Evolutionary conservation across 2,329 filamentous ascomycete species (phyloP), one percentile per base, ranked within the genome.

Genomic region (Pseudovirgaria hyperparasitica): DNA sequence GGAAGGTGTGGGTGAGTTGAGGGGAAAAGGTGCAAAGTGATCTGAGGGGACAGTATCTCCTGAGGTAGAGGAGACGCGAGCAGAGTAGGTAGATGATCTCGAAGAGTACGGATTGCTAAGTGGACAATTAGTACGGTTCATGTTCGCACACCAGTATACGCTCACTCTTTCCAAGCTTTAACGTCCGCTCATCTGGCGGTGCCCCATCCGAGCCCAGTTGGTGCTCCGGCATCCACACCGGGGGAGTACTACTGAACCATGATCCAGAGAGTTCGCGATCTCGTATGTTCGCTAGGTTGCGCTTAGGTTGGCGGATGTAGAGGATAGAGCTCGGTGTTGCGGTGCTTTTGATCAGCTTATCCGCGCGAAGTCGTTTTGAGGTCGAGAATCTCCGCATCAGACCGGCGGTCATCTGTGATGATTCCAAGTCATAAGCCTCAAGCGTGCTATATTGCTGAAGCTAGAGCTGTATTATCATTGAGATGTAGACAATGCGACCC

Each of bases 1-100:
- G 90, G 90, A 3, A 98, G 80, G 51, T 87, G 79, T 3, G 81
- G 82, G 45, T 92, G 82, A 1, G 82, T 90, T 4, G 72, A 76
- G 12, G 72, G 72, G 38, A 77, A 77, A 9, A 76, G 61, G 40
- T 75, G 70, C 12, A 77, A 62, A 15, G 61, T 67, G 27, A 76
- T 70, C 32, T 62, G 65, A 2, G 72, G 72, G 2, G 70, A 72
- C 24, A 77, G 63, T 12, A 76, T 70, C 15, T 73, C 65, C 24
- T 65, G 63, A 4, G 72, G 72, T 5, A 76, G 57, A 2, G 72
- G 70, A 21, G 70, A 68, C 30, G 66, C 63, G 12, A 77, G 57
- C 5, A 77, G 58, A 7, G 65, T 70, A 2, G 72, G 71, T 9
- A 77, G 63, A 16, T 69, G 65, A 14, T 72, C 67, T 26, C 73